Conservation (phyloP, 2,329 filamentous ascomycete genomes). For the Cladosporium sp. region DNA sequence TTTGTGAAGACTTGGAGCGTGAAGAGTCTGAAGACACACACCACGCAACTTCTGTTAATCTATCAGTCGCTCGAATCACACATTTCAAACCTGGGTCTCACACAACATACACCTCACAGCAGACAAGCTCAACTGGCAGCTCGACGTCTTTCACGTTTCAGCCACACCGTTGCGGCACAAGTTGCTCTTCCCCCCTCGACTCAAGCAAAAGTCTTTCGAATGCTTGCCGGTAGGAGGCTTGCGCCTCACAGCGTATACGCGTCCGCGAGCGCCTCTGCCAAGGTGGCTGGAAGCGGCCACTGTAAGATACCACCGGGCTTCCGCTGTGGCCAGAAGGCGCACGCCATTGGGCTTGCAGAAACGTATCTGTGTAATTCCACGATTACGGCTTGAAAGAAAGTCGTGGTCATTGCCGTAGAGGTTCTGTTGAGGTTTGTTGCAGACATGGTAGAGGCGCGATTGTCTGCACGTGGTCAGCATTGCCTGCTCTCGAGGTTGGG, state of each 20-base stretch:
- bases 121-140: neutral
- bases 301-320: neutral
- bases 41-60: too few species aligned
- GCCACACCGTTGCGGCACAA: neutral
- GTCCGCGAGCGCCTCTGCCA: neutral
- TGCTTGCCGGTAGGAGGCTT: neutral
- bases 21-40: too few species aligned
- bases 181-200: neutral
- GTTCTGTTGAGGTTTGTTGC: too few species aligned
- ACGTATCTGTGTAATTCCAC: neutral
- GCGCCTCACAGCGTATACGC: neutral
- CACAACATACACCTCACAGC: too few species aligned
- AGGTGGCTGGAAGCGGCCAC: neutral
- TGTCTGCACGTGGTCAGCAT: too few species aligned
- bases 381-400: neutral
- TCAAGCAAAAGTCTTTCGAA: too few species aligned
- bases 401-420: too few species aligned
- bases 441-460: too few species aligned
- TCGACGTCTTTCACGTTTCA: neutral
- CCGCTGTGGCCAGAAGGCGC: neutral
- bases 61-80: too few species aligned
- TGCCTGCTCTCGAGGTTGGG: too few species aligned
- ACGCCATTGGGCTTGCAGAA: neutral
- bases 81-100: too few species aligned
- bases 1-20: too few species aligned